phyloP scores from a whole-genome alignment of 73 alveolate species.

The Paramecium bursaria region DNA sequence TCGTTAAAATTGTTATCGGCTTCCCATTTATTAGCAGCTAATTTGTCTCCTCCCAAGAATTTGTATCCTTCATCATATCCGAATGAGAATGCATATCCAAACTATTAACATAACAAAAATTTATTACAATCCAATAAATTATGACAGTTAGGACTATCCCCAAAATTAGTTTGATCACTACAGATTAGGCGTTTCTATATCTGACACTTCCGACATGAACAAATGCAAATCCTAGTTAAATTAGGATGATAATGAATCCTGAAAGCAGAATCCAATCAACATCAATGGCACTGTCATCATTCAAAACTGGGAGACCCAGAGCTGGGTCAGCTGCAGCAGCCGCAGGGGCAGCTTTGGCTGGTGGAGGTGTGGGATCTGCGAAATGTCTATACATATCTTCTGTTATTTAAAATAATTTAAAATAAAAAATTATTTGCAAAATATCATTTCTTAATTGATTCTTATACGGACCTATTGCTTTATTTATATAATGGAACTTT shows the following conservation, averaged over 20 bases:
- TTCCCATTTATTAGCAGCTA: conserved; percentile 42
- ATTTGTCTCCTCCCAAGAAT: conserved; percentile 32
- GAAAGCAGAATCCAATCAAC: conserved; percentile 55
- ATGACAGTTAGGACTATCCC: conserved; percentile 26
- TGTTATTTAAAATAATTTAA: too few relatives aligned
- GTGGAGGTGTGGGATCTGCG: too few relatives aligned
- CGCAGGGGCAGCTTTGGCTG: background rate
- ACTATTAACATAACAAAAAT: background rate
- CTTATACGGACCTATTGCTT: conserved; percentile 25
- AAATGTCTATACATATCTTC: too few relatives aligned
- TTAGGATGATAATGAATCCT: conserved; percentile 22
- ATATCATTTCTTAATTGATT: conserved; percentile 16
- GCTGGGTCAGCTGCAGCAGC: background rate
- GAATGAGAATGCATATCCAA: conserved; percentile 32
- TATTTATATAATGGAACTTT: conserved; percentile 38
- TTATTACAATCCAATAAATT: conserved; percentile 45
- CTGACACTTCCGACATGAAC: conserved; percentile 57
- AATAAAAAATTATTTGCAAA: too few relatives aligned
- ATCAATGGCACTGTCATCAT: too few relatives aligned
- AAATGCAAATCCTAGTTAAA: conserved; percentile 51
- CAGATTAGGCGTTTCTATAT: conserved; percentile 45
- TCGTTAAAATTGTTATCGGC: conserved; percentile 16
- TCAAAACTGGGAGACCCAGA: too few relatives aligned
- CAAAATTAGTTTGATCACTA: conserved; percentile 41
- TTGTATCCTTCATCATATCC: conserved; percentile 22